Percentiles rank a stretch among this genome's conserved stretches.
phyloP scores from a whole-genome alignment of 768 basidiomycete species.

The Boletus tomentosulus region DNA sequence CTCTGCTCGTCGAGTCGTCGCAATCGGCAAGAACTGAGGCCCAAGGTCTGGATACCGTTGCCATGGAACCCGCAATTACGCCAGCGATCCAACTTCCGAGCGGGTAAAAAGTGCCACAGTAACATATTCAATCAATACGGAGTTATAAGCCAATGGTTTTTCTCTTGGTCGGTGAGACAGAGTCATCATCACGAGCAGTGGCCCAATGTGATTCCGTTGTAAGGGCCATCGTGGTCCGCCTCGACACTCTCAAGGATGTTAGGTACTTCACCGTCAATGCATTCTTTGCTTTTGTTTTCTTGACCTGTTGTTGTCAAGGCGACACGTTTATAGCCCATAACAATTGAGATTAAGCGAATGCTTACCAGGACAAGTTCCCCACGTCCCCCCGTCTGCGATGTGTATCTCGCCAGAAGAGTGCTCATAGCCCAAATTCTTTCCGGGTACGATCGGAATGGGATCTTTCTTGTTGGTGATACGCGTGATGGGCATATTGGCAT shows the following conservation, averaged over 20 bases:
- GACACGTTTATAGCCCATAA: background rate
- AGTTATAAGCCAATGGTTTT: no score
- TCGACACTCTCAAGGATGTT: constrained; percentile 40
- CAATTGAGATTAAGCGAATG: no score
- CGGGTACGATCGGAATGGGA: constrained; percentile 34
- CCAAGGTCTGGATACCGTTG: no score
- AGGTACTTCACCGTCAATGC: constrained; percentile 20
- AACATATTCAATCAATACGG: background rate
- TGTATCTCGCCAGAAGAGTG: constrained; percentile 41
- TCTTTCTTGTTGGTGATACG: constrained; percentile 52
- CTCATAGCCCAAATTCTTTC: constrained; percentile 33
- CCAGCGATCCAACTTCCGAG: no score
- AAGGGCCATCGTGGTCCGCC: constrained; percentile 44
- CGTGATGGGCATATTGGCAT: constrained; percentile 39
- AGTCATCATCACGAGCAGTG: background rate
- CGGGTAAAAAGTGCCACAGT: no score
- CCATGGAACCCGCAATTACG: no score
- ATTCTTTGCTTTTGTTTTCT: constrained; percentile 47
- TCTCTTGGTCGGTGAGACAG: background rate
- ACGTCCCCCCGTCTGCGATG: constrained; percentile 40
- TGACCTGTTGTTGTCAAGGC: constrained; percentile 37
- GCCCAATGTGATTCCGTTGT: constrained; percentile 1
- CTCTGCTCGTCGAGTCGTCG: no score
- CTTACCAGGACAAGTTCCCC: constrained; percentile 50
- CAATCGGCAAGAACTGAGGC: no score